Percentiles rank a stretch among this genome's conserved stretches.
Conservation (phyloP, 805 yeast species). For the Lachancea sp. region DNA sequence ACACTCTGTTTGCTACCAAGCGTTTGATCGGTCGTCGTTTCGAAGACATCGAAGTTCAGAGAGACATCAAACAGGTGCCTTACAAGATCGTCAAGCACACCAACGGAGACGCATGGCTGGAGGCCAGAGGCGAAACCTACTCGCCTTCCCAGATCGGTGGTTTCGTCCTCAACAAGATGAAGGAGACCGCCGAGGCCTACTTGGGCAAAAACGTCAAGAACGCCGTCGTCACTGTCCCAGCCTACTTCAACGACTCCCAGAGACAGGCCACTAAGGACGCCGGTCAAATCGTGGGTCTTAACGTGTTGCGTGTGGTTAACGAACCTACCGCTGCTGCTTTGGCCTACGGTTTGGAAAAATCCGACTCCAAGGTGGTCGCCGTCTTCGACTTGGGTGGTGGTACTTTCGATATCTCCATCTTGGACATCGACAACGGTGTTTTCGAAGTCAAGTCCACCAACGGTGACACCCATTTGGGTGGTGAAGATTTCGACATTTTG, state of each 20-base stretch:
- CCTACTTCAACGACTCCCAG: slow-evolving; percentile 77
- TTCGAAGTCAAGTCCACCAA: slow-evolving; percentile 96
- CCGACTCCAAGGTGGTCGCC: slow-evolving; percentile 75
- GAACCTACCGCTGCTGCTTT: slow-evolving; percentile 91
- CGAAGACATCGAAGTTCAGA: slow-evolving; percentile 83
- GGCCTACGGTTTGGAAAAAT: slow-evolving; percentile 89
- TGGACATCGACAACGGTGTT: slow-evolving; percentile 96
- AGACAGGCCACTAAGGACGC: slow-evolving; percentile 91
- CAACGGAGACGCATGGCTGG: slow-evolving; percentile 96
- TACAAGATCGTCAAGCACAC: slow-evolving; percentile 83
- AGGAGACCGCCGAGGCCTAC: slow-evolving; percentile 94
- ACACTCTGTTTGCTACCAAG: slow-evolving; percentile 91
- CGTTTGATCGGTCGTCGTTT: slow-evolving; percentile 91
- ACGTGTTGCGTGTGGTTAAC: slow-evolving; percentile 71
- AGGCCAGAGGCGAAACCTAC: slow-evolving; percentile 79
- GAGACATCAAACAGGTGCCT: slow-evolving; percentile 81
- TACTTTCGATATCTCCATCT: slow-evolving; percentile 93
- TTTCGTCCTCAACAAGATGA: slow-evolving; percentile 89
- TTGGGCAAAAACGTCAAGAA: slow-evolving; percentile 80
- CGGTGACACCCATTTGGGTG: slow-evolving; percentile 86
- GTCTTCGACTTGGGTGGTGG: slow-evolving; percentile 99
- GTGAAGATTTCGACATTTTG: slow-evolving; percentile 82
- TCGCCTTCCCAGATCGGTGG: slow-evolving; percentile 97
- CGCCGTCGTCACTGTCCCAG: slow-evolving; percentile 89
- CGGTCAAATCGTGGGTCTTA: slow-evolving; percentile 93